Base-by-base conservation (phyloP, 306 rosid genomes). In the Medicago arabica region DNA sequence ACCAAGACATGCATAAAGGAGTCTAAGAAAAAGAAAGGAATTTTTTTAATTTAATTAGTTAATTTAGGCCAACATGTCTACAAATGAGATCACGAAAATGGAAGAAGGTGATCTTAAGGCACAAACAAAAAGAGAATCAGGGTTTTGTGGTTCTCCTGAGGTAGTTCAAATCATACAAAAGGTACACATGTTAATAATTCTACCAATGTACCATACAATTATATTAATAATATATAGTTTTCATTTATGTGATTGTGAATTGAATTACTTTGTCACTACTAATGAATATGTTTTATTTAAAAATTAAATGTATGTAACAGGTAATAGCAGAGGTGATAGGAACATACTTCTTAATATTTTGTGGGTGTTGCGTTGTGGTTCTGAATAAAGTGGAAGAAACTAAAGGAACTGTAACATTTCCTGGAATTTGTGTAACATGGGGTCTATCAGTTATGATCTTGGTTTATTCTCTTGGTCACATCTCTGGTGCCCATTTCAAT, bases 401-500 rank as follows among this genome's bases (percentile, higher is more conserved):
- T 39, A 76, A 90, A 53, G 96, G 91, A 6, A 25, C 17, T 7
- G 72, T 87, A 67, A 75, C 91, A 4, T 86, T 88, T 75, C 96
- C 96, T 1, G 96, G 93, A 16, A 57, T 91, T 55, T 67, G 83
- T 43, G 11, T 81, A 0, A 72, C 73, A 3, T 87, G 93, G 90
- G 92, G 96, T 18, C 14, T 84, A 5, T 15, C 72, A 3, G 92
- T 84, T 2, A 85, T 81, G 76, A 79, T 88, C 51, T 60, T 91
- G 90, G 49, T 84, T 55, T 91, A 88, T 38, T 0, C 96, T 3
- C 75, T 91, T 9, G 92, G 87, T 58, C 96, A 91, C 12, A 87
- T 88, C 41, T 91, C 96, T 36, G 90, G 92, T 47, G 93, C 80
- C 12, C 96, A 91, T 81, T 86, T 91, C 46, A 88, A 88, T 67